Conservation (phyloP, 2,329 filamentous ascomycete species). For the Aspergillus arachidicola region DNA sequence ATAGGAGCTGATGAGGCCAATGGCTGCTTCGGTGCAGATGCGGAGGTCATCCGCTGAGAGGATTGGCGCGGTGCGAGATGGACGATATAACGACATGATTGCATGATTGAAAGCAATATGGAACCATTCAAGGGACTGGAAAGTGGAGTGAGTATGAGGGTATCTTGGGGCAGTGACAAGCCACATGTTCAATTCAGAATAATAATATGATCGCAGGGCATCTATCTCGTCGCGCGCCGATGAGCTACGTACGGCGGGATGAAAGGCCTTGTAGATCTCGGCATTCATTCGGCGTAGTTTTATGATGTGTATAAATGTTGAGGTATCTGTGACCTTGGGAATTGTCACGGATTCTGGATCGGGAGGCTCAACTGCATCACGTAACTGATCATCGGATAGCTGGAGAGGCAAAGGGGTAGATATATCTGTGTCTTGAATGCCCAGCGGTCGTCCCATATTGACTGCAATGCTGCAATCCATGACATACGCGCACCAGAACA, state of each 20-base stretch:
- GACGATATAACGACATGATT: slow-evolving; percentile 9
- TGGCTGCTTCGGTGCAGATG: slow-evolving; percentile 14
- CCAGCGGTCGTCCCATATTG: slow-evolving; percentile 27
- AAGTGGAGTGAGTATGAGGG: slow-evolving; percentile 22
- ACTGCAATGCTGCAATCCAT: slow-evolving; percentile 30
- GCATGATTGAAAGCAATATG: slow-evolving; percentile 32
- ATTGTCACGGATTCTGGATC: background rate
- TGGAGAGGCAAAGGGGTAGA: slow-evolving; percentile 23
- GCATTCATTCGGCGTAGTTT: slow-evolving; percentile 28
- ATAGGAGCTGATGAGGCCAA: slow-evolving; percentile 16
- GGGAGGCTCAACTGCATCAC: background rate
- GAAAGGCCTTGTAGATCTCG: slow-evolving; percentile 23
- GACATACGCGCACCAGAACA: slow-evolving; percentile 30
- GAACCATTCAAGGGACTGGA: slow-evolving; percentile 32
- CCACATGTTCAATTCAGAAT: slow-evolving; percentile 24
- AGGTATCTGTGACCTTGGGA: slow-evolving; percentile 19
- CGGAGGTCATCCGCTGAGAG: slow-evolving; percentile 14
- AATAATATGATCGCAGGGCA: slow-evolving; percentile 1
- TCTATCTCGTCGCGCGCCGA: slow-evolving; percentile 3
- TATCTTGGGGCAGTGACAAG: slow-evolving; percentile 28
- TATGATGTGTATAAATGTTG: slow-evolving; percentile 30
- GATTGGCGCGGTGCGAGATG: slow-evolving; percentile 24
- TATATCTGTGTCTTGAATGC: slow-evolving; percentile 28
- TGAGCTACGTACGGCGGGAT: slow-evolving; percentile 14
- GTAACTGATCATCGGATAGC: slow-evolving; percentile 19